Base-by-base conservation (phyloP, 2,329 filamentous ascomycete species). In the Pestalotiopsis sp. region DNA sequence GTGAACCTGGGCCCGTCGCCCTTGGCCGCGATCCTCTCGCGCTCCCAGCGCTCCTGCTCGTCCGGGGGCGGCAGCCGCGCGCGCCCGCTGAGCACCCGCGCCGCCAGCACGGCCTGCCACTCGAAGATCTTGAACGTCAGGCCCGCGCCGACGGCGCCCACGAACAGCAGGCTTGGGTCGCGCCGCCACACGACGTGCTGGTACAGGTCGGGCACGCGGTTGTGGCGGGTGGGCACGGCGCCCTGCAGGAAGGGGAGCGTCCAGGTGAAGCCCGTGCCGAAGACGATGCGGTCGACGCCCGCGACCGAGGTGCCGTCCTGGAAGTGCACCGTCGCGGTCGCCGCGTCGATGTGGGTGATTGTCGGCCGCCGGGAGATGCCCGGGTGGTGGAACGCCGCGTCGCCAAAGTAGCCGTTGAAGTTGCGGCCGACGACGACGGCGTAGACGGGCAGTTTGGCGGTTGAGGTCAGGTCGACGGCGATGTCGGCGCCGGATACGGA, bases 91-190 rank as follows among this genome's bases (percentile, higher is more conserved):
- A 91, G 81, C 2, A 90, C 77, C 0, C 89, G 81, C 1, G 90
- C 89, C 0, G 86, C 87, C 1, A 88, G 82, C 0, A 91, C 89
- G 6, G 89, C 89, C 73, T 92, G 90, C 87, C 88, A 91, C 78
- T 92, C 90, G 67, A 91, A 91, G 38, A 91, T 84, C 75, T 90
- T 91, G 79, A 92, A 92, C 0, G 90, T 92, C 36, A 92, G 77
- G 0, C 87, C 87, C 0, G 86, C 85, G 1, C 80, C 80, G 0
- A 85, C 87, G 4, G 89, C 89, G 31, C 88, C 89, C 2, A 90
- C 81, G 72, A 90, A 91, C 2, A 86, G 77, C 11, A 90, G 78
- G 0, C 83, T 86, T 0, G 87, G 85, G 70, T 91, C 89, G 20
- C 82, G 72, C 41, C 80, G 80, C 75, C 83, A 88, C 6, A 90